phyloP scores from a whole-genome alignment of 2,329 filamentous ascomycete species.

The Purpureocillium takamizusanense region DNA sequence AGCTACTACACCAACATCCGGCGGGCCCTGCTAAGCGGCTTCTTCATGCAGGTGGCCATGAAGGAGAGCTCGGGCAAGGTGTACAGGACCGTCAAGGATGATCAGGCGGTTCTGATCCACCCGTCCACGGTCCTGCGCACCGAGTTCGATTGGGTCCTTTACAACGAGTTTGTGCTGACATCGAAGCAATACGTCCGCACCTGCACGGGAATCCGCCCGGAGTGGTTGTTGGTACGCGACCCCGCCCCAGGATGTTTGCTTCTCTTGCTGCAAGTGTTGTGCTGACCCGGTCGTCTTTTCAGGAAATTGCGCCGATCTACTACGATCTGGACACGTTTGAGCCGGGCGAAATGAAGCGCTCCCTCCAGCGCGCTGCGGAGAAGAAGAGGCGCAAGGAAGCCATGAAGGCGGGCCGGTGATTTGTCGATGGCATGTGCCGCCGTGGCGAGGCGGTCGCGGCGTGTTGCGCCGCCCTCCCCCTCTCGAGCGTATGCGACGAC shows the following conservation, averaged over 20 bases:
- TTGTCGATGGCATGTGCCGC: not conserved
- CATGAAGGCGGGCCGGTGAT: conserved; percentile 38
- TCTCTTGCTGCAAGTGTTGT: not conserved
- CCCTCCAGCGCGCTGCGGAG: conserved; percentile 47
- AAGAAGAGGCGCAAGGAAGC: conserved; percentile 52
- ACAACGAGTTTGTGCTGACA: conserved; percentile 97
- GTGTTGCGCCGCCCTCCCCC: too few species aligned
- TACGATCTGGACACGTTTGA: conserved; percentile 79
- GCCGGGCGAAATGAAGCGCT: conserved; percentile 76
- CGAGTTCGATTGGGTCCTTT: conserved; percentile 93
- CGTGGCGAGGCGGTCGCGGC: too few species aligned
- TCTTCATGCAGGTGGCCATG: conserved; percentile 99
- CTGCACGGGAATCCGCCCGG: conserved; percentile 81
- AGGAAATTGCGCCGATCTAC: conserved; percentile 91
- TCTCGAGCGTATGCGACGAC: too few species aligned
- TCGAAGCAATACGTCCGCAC: conserved; percentile 97
- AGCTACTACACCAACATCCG: conserved; percentile 98
- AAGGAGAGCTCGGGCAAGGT: conserved; percentile 80
- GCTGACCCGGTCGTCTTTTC: conserved; percentile 1
- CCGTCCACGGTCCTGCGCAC: conserved; percentile 83
- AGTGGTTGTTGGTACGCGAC: conserved; percentile 76
- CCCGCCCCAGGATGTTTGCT: not conserved
- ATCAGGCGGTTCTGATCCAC: conserved; percentile 87
- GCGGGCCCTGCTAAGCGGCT: conserved; percentile 81
- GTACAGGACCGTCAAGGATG: conserved; percentile 93